Percentiles rank a stretch among this genome's conserved stretches.
Evolutionary conservation across 495 filamentous ascomycete genomes (phyloP).

Genomic region (Neurospora tetraspora): DNA sequence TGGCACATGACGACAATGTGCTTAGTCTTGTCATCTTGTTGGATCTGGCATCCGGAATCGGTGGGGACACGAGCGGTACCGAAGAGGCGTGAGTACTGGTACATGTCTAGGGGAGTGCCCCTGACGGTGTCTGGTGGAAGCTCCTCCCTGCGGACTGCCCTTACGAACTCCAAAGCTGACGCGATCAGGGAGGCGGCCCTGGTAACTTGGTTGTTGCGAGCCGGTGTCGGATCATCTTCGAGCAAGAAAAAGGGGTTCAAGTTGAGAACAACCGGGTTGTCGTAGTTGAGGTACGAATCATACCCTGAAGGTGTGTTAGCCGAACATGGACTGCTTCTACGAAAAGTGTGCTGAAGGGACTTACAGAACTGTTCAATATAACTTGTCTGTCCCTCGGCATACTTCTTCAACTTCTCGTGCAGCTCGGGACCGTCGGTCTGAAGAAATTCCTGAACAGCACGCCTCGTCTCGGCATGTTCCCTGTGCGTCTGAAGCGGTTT

Average conservation of each 20-base stretch:
- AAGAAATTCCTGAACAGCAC: slow-evolving; percentile 77
- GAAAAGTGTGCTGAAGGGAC: slow-evolving; percentile 21
- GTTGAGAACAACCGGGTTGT: slow-evolving; percentile 96
- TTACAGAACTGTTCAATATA: slow-evolving; percentile 99
- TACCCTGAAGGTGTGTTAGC: slow-evolving; percentile 57
- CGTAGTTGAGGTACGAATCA: slow-evolving; percentile 95
- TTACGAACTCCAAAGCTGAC: slow-evolving; percentile 84
- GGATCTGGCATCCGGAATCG: slow-evolving; percentile 91
- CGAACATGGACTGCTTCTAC: not conserved
- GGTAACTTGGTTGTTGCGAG: slow-evolving; percentile 91
- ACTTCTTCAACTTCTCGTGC: slow-evolving; percentile 83
- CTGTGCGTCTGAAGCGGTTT: slow-evolving; percentile 68
- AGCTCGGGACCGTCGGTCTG: slow-evolving; percentile 73
- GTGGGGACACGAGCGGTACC: slow-evolving; percentile 92
- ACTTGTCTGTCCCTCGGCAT: slow-evolving; percentile 86
- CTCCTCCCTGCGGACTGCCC: slow-evolving; percentile 88
- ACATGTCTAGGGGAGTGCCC: slow-evolving; percentile 86
- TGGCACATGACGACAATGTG: slow-evolving; percentile 92
- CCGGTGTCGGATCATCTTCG: slow-evolving; percentile 95
- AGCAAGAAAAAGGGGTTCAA: slow-evolving; percentile 96
- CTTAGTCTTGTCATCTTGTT: slow-evolving; percentile 78
- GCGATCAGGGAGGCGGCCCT: slow-evolving; percentile 85
- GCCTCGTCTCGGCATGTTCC: slow-evolving; percentile 75
- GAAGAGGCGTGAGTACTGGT: slow-evolving; percentile 93
- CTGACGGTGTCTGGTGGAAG: slow-evolving; percentile 79